Percentiles rank a stretch among this genome's conserved stretches.
phyloP scores from a whole-genome alignment of 805 yeast genomes.

The Blastobotrys terrestris region DNA sequence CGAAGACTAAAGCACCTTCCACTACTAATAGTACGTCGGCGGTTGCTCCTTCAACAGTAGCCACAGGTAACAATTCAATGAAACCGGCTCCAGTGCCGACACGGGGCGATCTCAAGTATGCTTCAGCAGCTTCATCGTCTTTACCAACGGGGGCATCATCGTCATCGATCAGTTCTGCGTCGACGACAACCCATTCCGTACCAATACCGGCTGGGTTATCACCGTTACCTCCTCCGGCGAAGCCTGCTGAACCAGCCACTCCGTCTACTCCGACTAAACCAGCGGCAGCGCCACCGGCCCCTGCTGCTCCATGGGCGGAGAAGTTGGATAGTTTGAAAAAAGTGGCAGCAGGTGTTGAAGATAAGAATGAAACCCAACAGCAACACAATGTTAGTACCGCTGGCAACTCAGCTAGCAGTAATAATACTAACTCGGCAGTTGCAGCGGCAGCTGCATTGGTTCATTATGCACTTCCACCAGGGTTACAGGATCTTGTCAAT shows the following conservation, averaged over 20 bases:
- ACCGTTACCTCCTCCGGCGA: conserved; percentile 33
- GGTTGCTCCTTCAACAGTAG: background rate
- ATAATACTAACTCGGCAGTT: conserved; percentile 10
- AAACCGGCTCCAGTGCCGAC: background rate
- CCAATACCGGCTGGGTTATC: conserved; percentile 30
- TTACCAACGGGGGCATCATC: conserved; percentile 19
- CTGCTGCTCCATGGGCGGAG: conserved; percentile 22
- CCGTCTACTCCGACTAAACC: conserved; percentile 3
- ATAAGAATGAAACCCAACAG: conserved; percentile 2
- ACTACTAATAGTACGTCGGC: conserved; percentile 20
- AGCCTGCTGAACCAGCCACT: background rate
- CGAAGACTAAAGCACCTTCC: conserved; percentile 14
- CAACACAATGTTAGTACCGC: background rate
- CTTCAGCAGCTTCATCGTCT: conserved; percentile 14
- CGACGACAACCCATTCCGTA: conserved; percentile 14
- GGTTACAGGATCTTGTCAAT: conserved; percentile 34
- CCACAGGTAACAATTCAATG: background rate
- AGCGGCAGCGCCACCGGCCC: conserved; percentile 20
- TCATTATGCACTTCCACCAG: conserved; percentile 32
- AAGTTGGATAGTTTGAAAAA: conserved; percentile 6
- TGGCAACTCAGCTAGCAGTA: background rate
- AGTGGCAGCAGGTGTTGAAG: background rate
- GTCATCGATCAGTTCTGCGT: conserved; percentile 11
- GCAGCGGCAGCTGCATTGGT: conserved; percentile 15
- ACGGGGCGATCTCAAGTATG: background rate